A percentile compares a stretch with the other conserved stretches of the same genome.
Conservation (phyloP, 345 rosid species). For the Eucalyptus pumila region DNA sequence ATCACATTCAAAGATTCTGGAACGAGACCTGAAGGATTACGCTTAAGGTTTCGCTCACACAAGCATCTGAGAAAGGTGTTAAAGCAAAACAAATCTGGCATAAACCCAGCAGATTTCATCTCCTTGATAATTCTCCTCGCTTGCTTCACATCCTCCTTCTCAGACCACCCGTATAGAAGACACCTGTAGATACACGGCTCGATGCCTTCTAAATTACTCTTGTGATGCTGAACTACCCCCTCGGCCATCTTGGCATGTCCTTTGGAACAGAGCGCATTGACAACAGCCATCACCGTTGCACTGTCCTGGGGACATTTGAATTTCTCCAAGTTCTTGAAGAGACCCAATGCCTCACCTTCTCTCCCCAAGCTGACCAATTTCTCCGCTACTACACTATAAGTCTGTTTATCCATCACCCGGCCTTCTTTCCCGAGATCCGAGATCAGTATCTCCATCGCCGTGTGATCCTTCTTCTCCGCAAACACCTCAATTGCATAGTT, state of each 20-base stretch:
- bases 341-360: slow-evolving; percentile 77
- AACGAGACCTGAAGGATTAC: slow-evolving; percentile 78
- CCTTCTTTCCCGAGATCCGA: slow-evolving; percentile 54
- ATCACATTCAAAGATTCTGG: slow-evolving; percentile 80
- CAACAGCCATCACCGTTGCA: slow-evolving; percentile 40
- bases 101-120: slow-evolving; percentile 49
- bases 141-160: slow-evolving; percentile 52
- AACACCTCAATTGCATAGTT: slow-evolving; percentile 56
- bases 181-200: slow-evolving; percentile 48
- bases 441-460: slow-evolving; percentile 47
- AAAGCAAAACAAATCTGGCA: slow-evolving; percentile 61
- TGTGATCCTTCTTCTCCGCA: slow-evolving; percentile 62
- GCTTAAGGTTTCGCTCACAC: slow-evolving; percentile 42
- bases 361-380: slow-evolving; percentile 57
- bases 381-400: slow-evolving; percentile 53
- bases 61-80: slow-evolving; percentile 65
- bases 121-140: slow-evolving; percentile 60
- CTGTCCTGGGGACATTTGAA: slow-evolving; percentile 57
- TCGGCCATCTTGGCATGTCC: slow-evolving; percentile 79
- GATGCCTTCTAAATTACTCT: slow-evolving; percentile 24
- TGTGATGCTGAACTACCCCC: slow-evolving; percentile 70
- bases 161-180: slow-evolving; percentile 63
- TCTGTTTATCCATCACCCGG: slow-evolving; percentile 44
- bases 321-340: slow-evolving; percentile 79
- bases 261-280: slow-evolving; percentile 59